Base-by-base conservation (phyloP, 2,329 filamentous ascomycete genomes). In the Cyanodermella asteris region DNA sequence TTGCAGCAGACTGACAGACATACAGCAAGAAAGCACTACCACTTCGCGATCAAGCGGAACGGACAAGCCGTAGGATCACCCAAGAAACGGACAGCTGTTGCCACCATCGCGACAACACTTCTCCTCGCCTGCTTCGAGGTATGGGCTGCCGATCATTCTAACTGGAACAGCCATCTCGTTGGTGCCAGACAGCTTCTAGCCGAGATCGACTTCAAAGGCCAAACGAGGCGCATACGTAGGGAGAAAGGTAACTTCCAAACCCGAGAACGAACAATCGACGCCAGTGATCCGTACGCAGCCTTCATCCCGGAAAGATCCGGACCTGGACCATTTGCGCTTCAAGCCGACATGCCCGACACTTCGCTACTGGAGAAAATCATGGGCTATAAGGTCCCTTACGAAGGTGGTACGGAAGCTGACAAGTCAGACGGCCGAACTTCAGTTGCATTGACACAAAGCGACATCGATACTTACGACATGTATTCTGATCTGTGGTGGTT, bases 401-500 rank as follows among this genome's bases (percentile, higher is more conserved):
- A n/a, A n/a, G n/a, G n/a, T n/a, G n/a, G n/a, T n/a, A n/a, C n/a
- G n/a, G n/a, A n/a, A n/a, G n/a, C n/a, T n/a, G n/a, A n/a, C n/a
- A n/a, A n/a, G n/a, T n/a, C n/a, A n/a, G n/a, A n/a, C n/a, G n/a
- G n/a, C n/a, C n/a, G n/a, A n/a, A n/a, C n/a, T n/a, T n/a, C n/a
- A n/a, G n/a, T n/a, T n/a, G 51, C 35, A 30, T 27, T 55, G 16
- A 47, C 49, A 7, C 41, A 44, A 10, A 54, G 55, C 32, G 82
- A 94, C 31, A 60, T 91, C 23, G 71, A 78, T 32, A 70, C 64
- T 20, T 91, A 76, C 39, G 75, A 87, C 39, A 72, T 75, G 10
- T 58, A 87, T 19, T 68, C 75, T 34, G 87, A 94, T 47, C 51
- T 94, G 5, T 90, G 75, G 42, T 97, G 84, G 82, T 93, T 81